phyloP scores from a whole-genome alignment of 768 basidiomycete species.

The Candolleomyces aberdarensis region DNA sequence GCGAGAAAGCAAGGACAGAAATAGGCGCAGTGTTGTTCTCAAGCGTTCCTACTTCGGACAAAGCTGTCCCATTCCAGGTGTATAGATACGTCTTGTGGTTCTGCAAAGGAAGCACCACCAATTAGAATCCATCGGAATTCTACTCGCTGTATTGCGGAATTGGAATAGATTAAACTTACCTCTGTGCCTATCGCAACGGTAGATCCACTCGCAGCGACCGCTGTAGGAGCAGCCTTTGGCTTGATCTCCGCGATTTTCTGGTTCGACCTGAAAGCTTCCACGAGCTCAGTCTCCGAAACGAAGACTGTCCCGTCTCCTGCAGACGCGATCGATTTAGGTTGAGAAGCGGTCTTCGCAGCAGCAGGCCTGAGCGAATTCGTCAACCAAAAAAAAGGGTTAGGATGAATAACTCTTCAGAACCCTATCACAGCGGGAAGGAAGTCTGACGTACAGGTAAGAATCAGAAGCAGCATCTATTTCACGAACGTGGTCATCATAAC shows the following conservation, averaged over 20 bases:
- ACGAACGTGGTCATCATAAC: constrained; percentile 77
- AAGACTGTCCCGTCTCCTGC: constrained; percentile 63
- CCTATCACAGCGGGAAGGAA: neutral
- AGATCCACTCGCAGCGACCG: constrained; percentile 49
- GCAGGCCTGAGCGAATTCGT: constrained; percentile 39
- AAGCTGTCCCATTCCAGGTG: constrained; percentile 62
- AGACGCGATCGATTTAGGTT: constrained; percentile 66
- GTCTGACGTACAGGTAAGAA: constrained; percentile 46
- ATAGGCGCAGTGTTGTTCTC: constrained; percentile 71
- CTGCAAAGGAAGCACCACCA: constrained; percentile 28
- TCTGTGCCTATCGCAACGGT: constrained; percentile 74
- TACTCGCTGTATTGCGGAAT: neutral
- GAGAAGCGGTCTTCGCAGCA: constrained; percentile 49
- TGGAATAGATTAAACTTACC: constrained; percentile 36
- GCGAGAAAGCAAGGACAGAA: constrained; percentile 75
- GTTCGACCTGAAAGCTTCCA: constrained; percentile 70
- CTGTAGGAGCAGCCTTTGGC: constrained; percentile 50
- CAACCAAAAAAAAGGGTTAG: neutral
- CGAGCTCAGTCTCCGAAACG: constrained; percentile 49
- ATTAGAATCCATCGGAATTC: too few species aligned
- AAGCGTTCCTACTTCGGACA: constrained; percentile 54
- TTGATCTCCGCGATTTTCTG: constrained; percentile 61
- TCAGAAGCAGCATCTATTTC: constrained; percentile 50
- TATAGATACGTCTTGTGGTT: constrained; percentile 75
- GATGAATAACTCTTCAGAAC: neutral